A percentile compares a stretch with the other conserved stretches of the same genome.
phyloP scores from a whole-genome alignment of 2,329 filamentous ascomycete species.

The Bretziella fagacearum region DNA sequence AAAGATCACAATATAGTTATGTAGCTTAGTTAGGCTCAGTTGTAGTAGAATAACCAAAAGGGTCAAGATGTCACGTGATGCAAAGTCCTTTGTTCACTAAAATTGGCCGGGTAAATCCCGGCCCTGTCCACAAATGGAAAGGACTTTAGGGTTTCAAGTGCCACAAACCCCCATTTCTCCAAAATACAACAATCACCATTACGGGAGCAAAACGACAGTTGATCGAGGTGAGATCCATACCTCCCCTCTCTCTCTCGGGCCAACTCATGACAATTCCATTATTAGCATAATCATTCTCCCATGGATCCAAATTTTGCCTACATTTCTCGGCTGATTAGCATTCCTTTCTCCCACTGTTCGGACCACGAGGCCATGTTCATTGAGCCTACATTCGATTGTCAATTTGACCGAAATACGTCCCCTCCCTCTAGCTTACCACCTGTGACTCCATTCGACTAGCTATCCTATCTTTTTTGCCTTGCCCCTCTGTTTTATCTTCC shows the following conservation, averaged over 20 bases:
- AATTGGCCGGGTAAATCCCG: not conserved
- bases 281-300: no score
- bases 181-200: not conserved
- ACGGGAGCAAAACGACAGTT: no score
- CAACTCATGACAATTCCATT: no score
- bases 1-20: not conserved
- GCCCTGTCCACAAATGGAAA: not conserved
- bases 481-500: not conserved
- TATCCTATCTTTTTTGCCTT: not conserved
- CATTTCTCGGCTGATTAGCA: not conserved
- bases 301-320: no score
- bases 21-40: no score
- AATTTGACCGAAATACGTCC: slow-evolving; percentile 9
- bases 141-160: not conserved
- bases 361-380: not conserved
- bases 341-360: not conserved
- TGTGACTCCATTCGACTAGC: not conserved
- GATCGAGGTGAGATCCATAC: no score
- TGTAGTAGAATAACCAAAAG: no score
- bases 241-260: no score
- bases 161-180: not conserved
- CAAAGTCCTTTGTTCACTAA: not conserved
- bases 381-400: not conserved
- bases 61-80: not conserved
- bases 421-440: not conserved